A percentile compares a stretch with the other conserved stretches of the same genome.
Evolutionary conservation across 2,329 filamentous ascomycete genomes (phyloP).

Genomic region (Fusarium beomiforme): DNA sequence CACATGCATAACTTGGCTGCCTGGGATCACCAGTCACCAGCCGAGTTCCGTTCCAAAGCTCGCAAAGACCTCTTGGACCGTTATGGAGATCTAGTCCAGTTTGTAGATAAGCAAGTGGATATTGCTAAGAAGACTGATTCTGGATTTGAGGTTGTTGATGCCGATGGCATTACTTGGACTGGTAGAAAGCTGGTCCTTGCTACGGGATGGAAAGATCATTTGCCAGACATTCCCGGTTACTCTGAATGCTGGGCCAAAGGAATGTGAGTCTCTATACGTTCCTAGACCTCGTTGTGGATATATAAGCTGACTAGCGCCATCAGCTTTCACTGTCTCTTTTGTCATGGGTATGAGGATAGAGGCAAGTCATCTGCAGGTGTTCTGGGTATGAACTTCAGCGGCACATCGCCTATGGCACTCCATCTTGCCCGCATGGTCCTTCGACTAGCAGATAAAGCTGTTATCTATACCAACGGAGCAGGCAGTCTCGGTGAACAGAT

Average conservation of each 20-base stretch:
- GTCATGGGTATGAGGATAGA: background rate
- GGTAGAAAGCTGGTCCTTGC: background rate
- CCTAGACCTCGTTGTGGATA: background rate
- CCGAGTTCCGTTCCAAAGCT: background rate
- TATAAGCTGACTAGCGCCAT: background rate
- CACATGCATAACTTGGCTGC: slow-evolving; percentile 55
- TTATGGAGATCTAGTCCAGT: background rate
- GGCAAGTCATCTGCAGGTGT: background rate
- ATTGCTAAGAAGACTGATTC: background rate
- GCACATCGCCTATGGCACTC: background rate
- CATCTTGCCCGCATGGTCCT: background rate
- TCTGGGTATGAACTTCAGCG: background rate
- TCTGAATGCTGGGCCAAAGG: background rate
- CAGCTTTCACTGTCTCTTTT: background rate
- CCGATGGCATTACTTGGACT: background rate
- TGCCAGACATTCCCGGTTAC: background rate
- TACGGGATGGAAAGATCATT: background rate
- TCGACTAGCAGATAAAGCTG: background rate
- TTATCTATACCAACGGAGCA: background rate
- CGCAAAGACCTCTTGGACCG: background rate
- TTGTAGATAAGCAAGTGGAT: background rate
- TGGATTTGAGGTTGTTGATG: background rate
- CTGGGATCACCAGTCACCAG: background rate
- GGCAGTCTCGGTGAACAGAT: background rate
- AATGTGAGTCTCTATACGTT: background rate